Conservation (phyloP, 805 yeast species). For the Monosporozyma siamensis region DNA sequence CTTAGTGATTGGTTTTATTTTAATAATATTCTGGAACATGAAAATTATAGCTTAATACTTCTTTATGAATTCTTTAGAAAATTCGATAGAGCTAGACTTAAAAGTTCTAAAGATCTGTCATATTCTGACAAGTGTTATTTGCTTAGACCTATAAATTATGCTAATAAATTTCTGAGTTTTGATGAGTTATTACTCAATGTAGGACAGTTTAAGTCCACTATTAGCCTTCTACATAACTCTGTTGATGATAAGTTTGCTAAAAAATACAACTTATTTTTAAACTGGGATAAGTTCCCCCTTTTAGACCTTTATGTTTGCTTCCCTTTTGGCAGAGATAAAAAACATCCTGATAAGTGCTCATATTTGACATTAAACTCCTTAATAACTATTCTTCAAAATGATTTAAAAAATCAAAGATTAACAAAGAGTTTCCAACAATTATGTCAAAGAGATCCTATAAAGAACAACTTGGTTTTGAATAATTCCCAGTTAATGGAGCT, state of each 20-base stretch:
- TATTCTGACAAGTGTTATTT: slow-evolving; percentile 8
- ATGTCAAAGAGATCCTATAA: slow-evolving; percentile 24
- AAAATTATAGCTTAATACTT: slow-evolving; percentile 40
- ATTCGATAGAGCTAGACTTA: slow-evolving; percentile 34
- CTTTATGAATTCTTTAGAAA: slow-evolving; percentile 46
- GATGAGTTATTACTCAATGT: slow-evolving; percentile 29
- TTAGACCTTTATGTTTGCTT: slow-evolving; percentile 21
- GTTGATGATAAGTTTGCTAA: slow-evolving; percentile 25
- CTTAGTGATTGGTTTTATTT: slow-evolving; percentile 68
- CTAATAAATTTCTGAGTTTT: slow-evolving; percentile 32
- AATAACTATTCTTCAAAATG: slow-evolving; percentile 35
- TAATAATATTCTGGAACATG: slow-evolving; percentile 43
- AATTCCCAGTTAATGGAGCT: slow-evolving; percentile 31
- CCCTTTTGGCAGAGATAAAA: slow-evolving; percentile 9
- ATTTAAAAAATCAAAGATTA: slow-evolving; percentile 32
- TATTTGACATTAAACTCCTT: slow-evolving; percentile 33
- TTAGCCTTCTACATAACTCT: slow-evolving; percentile 27
- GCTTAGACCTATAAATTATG: slow-evolving; percentile 31
- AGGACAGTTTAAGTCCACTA: slow-evolving; percentile 27
- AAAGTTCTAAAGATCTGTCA: too few species aligned
- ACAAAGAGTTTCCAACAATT: slow-evolving; percentile 26
- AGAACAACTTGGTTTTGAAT: slow-evolving; percentile 25
- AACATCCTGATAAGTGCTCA: slow-evolving; percentile 10
- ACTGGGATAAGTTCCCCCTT: slow-evolving; percentile 30
- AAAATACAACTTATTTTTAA: slow-evolving; percentile 21